These are phyloP conservation scores for Pisolithus microcarpus DNA, from an alignment of 768 basidiomycete species.

Conservation along the genomic window DNA sequence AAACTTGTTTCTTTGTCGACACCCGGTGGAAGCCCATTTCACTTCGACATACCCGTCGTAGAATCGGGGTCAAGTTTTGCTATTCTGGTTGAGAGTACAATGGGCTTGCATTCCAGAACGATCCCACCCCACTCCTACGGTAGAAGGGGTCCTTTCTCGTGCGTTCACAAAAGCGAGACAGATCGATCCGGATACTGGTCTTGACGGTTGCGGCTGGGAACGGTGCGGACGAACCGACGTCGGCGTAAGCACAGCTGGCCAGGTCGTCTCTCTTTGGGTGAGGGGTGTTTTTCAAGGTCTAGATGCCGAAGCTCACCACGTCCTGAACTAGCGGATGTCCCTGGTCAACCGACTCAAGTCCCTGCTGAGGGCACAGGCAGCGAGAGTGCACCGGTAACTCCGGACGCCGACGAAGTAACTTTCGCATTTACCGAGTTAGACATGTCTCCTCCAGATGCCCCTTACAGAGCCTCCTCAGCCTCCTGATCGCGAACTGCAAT, in stretches of 20 bases:
- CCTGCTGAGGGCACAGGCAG: not conserved
- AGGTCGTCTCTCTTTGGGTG: constrained; percentile 89
- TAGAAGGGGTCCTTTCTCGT: constrained; percentile 79
- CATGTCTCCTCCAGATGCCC: constrained; percentile 31
- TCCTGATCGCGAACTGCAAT: constrained; percentile 55
- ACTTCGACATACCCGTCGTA: constrained; percentile 72
- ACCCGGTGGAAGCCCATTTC: constrained; percentile 39
- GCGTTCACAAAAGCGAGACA: constrained; percentile 73
- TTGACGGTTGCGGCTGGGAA: constrained; percentile 86
- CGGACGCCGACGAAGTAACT: constrained; percentile 5
- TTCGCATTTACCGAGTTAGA: constrained; percentile 27
- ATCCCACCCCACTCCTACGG: constrained; percentile 70
- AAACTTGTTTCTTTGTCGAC: constrained; percentile 16
- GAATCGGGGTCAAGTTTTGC: constrained; percentile 90
- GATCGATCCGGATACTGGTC: constrained; percentile 63
- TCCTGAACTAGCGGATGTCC: not conserved
- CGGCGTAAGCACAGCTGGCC: constrained; percentile 90
- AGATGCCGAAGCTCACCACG: not conserved
- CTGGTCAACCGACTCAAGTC: not conserved
- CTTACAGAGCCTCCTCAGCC: constrained; percentile 16
- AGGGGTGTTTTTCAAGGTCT: constrained; percentile 50
- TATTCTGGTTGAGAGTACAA: constrained; percentile 92
- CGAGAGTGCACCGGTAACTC: not conserved
- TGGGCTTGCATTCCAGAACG: constrained; percentile 78
- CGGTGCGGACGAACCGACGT: constrained; percentile 91